phyloP scores from a whole-genome alignment of 2,329 filamentous ascomycete genomes.

The Colletotrichum magnum region DNA sequence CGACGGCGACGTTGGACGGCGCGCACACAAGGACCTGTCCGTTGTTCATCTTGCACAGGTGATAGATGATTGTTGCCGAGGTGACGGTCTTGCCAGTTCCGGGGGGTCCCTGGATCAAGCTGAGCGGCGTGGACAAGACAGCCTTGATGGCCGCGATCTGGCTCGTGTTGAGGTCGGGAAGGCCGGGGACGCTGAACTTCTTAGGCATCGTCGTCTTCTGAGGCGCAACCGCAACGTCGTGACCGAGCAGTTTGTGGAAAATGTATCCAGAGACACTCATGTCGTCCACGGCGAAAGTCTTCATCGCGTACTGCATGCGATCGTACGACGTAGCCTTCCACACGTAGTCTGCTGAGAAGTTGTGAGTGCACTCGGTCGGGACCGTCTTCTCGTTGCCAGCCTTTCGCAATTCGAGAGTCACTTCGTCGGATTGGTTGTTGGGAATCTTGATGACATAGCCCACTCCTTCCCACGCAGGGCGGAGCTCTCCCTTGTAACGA shows the following conservation, averaged over 20 bases:
- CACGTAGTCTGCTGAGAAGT: constrained; percentile 98
- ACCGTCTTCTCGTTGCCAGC: constrained; percentile 97
- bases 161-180: constrained; percentile 95
- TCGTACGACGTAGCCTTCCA: constrained; percentile 99
- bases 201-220: constrained; percentile 97
- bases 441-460: constrained; percentile 99
- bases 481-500: constrained; percentile 94
- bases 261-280: constrained; percentile 99
- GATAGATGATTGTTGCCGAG: constrained; percentile 98
- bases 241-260: constrained; percentile 95
- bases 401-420: constrained; percentile 93
- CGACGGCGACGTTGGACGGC: constrained; percentile 97
- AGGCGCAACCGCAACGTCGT: constrained; percentile 93
- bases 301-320: constrained; percentile 99
- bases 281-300: constrained; percentile 97
- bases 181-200: constrained; percentile 94
- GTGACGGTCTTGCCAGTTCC: constrained; percentile 99
- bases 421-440: constrained; percentile 98
- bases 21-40: constrained; percentile 97
- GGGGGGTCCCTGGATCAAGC: constrained; percentile 95
- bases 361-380: constrained; percentile 95
- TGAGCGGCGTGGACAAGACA: constrained; percentile 92
- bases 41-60: constrained; percentile 94
- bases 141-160: constrained; percentile 97
- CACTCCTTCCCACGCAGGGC: constrained; percentile 94